phyloP scores from a whole-genome alignment of 106 monocot species.

The Xerophyta viscosa region DNA sequence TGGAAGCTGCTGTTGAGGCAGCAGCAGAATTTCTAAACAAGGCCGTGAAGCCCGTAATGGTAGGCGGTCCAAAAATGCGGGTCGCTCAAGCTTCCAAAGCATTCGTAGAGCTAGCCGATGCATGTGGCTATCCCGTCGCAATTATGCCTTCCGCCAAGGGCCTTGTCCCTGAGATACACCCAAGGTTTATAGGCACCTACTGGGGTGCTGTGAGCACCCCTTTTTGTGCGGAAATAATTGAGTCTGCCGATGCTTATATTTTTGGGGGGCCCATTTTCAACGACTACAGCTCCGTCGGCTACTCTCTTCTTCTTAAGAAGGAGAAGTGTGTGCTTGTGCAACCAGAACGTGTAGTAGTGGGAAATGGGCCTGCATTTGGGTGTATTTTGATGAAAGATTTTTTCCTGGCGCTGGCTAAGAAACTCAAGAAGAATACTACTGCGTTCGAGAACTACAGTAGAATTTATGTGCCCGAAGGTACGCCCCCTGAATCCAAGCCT shows the following conservation, averaged over 20 bases:
- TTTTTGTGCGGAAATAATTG: conserved; percentile 34
- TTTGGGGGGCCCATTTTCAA: conserved; percentile 37
- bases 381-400: conserved; percentile 41
- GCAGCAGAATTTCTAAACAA: conserved; percentile 24
- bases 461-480: conserved; percentile 29
- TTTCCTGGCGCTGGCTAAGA: conserved; percentile 20
- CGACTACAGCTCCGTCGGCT: conserved; percentile 47
- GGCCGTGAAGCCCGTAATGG: conserved; percentile 29
- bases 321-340: conserved; percentile 45
- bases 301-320: conserved; percentile 39
- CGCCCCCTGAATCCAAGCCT: conserved; percentile 11
- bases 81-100: conserved; percentile 23
- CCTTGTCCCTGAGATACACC: conserved; percentile 27
- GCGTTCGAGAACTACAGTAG: conserved; percentile 33
- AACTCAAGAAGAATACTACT: conserved; percentile 31
- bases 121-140: conserved; percentile 20
- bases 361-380: conserved; percentile 35
- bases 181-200: conserved; percentile 33
- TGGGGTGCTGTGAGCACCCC: conserved; percentile 32
- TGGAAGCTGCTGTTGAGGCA: conserved; percentile 40
- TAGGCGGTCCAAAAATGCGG: conserved; percentile 29
- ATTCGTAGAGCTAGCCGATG: conserved; percentile 25
- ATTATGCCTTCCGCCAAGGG: conserved; percentile 43
- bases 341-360: conserved; percentile 34
- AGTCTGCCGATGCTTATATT: conserved; percentile 36